These are phyloP conservation scores for Camellia lanceoleosa DNA, from an alignment of 148 eudicot species.

Conservation along the genomic window DNA sequence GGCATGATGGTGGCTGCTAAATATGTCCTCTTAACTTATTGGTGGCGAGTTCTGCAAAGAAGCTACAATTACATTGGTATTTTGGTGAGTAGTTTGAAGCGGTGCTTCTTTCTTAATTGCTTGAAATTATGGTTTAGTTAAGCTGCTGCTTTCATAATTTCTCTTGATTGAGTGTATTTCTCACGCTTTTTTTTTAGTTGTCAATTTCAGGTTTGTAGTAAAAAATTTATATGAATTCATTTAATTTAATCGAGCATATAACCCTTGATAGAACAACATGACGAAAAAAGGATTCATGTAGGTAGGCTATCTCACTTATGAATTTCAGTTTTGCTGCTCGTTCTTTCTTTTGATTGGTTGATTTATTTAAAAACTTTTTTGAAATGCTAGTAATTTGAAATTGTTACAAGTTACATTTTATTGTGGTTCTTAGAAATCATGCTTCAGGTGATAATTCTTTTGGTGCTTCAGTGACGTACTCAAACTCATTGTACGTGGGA, in stretches of 20 bases:
- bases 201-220: too few species aligned
- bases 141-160: slow-evolving; percentile 1
- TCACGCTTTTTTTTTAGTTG: neutral
- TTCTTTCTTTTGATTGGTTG: slow-evolving; percentile 7
- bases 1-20: neutral
- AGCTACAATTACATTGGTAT: neutral
- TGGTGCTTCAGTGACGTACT: too few species aligned
- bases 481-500: too few species aligned
- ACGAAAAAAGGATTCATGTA: too few species aligned
- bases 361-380: slow-evolving; percentile 6
- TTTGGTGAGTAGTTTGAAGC: neutral
- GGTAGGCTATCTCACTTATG: too few species aligned
- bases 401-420: too few species aligned
- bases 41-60: neutral
- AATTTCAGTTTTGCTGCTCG: neutral
- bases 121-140: neutral
- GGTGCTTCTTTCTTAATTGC: neutral
- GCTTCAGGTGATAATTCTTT: too few species aligned
- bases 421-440: too few species aligned
- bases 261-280: too few species aligned
- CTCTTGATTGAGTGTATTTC: slow-evolving; percentile 17
- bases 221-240: too few species aligned
- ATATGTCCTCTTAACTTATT: neutral
- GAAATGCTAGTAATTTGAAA: slow-evolving; percentile 1
- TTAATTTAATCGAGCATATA: too few species aligned